phyloP scores from a whole-genome alignment of 768 basidiomycete genomes.

The Termitomyces sp. region DNA sequence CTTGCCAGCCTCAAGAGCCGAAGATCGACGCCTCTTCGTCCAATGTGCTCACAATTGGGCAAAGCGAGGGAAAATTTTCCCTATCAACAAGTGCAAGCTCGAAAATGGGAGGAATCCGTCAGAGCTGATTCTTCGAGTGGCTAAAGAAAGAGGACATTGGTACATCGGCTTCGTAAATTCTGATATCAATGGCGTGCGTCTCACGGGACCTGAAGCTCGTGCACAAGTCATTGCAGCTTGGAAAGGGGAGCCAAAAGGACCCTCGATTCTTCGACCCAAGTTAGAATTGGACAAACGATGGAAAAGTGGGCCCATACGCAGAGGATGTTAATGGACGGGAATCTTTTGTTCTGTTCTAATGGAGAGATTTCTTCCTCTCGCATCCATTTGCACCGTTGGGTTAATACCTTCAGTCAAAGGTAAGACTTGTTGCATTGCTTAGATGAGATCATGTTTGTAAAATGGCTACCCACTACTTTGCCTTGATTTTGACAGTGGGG shows the following conservation, averaged over 20 bases:
- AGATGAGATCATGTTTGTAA: too few relatives aligned
- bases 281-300: slow-evolving; percentile 15
- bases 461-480: not conserved
- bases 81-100: slow-evolving; percentile 20
- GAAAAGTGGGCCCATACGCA: slow-evolving; percentile 22
- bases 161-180: slow-evolving; percentile 23
- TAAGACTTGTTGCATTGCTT: not conserved
- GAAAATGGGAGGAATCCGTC: slow-evolving; percentile 24
- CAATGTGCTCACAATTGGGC: slow-evolving; percentile 25
- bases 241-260: slow-evolving; percentile 15
- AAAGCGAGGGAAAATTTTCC: slow-evolving; percentile 20
- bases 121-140: slow-evolving; percentile 25
- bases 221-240: slow-evolving; percentile 21
- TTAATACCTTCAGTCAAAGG: not conserved
- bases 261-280: slow-evolving; percentile 3
- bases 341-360: not conserved
- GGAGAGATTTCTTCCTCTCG: not conserved
- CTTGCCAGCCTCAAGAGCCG: slow-evolving; percentile 14
- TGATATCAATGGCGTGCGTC: slow-evolving; percentile 18
- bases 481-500: not conserved
- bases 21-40: slow-evolving; percentile 21
- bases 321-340: not conserved
- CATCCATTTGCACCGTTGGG: not conserved
- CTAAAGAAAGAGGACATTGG: slow-evolving; percentile 27
- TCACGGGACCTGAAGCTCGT: slow-evolving; percentile 16